Percentiles rank a stretch among this genome's conserved stretches.
These are phyloP conservation scores for Botryococcus braunii DNA, from an alignment of 163 green algal genomes.

Conservation along the genomic window DNA sequence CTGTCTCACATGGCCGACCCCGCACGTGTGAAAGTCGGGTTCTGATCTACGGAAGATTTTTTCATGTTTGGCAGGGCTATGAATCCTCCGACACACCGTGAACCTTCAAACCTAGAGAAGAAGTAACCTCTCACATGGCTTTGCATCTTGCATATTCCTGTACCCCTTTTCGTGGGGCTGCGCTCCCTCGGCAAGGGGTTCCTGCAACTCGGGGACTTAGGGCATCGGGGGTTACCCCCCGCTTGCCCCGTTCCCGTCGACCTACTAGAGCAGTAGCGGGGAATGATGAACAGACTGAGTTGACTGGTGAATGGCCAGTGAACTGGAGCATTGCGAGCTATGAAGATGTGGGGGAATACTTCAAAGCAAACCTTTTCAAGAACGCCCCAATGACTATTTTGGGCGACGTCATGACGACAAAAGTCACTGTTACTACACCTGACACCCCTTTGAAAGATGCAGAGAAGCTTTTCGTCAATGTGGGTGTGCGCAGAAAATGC, in stretches of 20 bases:
- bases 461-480: slow-evolving; percentile 13
- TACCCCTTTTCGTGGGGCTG: not conserved
- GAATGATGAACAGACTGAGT: not conserved
- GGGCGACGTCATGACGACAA: slow-evolving; percentile 21
- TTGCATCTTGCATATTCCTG: no score
- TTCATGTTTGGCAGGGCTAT: no score
- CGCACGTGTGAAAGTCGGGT: no score
- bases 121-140: no score
- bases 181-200: not conserved
- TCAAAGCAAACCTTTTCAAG: slow-evolving; percentile 30
- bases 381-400: slow-evolving; percentile 12
- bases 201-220: not conserved
- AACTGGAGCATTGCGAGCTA: slow-evolving; percentile 32
- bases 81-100: no score
- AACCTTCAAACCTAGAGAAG: no score
- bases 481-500: not conserved
- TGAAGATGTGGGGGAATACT: slow-evolving; percentile 32
- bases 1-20: no score
- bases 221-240: not conserved
- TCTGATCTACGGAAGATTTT: no score
- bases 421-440: slow-evolving; percentile 13
- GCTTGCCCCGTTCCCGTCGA: not conserved
- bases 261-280: not conserved
- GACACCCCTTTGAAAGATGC: slow-evolving; percentile 14
- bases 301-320: slow-evolving; percentile 26